Evolutionary conservation across 495 filamentous ascomycete genomes (phyloP), one percentile per base, ranked within the genome.

Genomic region (Antarctomyces pellizariae): DNA sequence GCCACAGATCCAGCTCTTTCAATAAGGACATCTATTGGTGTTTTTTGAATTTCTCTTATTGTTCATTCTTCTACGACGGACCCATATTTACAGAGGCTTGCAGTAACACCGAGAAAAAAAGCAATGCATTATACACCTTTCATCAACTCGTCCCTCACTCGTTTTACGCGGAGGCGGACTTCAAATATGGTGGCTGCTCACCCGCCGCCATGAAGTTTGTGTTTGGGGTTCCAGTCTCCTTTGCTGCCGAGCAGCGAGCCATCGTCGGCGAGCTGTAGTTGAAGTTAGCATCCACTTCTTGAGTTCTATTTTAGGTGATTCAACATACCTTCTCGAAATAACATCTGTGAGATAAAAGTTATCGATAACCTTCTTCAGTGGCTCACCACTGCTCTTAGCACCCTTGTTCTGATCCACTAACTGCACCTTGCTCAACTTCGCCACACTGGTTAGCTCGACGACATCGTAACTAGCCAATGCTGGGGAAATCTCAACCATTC

Each of bases 331-430:
- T 58, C 89, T 71, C 7, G 78, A 86, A 44, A 97, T 93, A 12
- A 70, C 64, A 49, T 97, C 86, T 34, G 86, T 97, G 46, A 97
- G 92, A 54, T 75, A 97, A 51, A 95, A 97, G 48, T 97, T 76
- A 38, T 91, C 66, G 36, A 97, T 75, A 15, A 74, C 67, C 52
- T 69, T 75, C 56, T 64, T 75, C 45, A 97, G 60, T 2, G 72
- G 67, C 41, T 59, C 49, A 1, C 61, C 64, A 7, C 51, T 72
- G 3, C 63, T 29, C 46, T 78, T 71, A 9, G 62, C 44, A 6
- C 78, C 82, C 63, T 80, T 91, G 57, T 97, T 93, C 45, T 86
- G 77, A 40, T 93, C 89, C 25, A 90, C 73, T 33, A 95, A 55
- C 50, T 93, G 84, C 30, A 84, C 67, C 59, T 82, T 93, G 58